Conservation (phyloP, 306 rosid genomes). For the Trifolium subterraneum region DNA sequence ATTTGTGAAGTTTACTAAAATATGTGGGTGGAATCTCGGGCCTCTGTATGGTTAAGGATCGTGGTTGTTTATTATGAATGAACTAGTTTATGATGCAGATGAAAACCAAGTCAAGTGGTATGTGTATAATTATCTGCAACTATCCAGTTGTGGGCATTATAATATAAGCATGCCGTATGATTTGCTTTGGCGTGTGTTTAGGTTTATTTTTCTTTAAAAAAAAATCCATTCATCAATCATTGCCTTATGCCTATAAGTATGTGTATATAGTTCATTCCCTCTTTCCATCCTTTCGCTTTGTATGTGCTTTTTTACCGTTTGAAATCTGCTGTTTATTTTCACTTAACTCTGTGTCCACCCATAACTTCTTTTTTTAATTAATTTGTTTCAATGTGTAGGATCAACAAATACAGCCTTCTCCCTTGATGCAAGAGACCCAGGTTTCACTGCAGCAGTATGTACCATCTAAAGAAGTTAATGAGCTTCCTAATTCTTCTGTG, state of each 20-base stretch:
- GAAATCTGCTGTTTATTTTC: constrained; percentile 23
- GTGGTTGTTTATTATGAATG: constrained; percentile 26
- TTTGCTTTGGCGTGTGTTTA: constrained; percentile 20
- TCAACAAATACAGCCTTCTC: constrained; percentile 41
- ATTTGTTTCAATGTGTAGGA: constrained; percentile 18
- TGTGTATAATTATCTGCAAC: neutral
- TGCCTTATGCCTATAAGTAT: constrained; percentile 6
- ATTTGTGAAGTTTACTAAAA: constrained; percentile 32
- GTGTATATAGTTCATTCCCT: constrained; percentile 30
- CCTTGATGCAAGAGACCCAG: constrained; percentile 55
- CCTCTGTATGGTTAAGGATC: constrained; percentile 37
- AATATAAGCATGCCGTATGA: neutral
- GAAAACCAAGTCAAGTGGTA: constrained; percentile 32
- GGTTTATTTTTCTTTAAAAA: neutral
- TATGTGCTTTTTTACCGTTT: constrained; percentile 19
- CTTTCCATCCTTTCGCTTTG: neutral
- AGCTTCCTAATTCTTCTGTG: constrained; percentile 54
- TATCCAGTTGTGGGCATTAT: constrained; percentile 20
- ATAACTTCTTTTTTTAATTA: constrained; percentile 20
- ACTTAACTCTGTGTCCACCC: constrained; percentile 19
- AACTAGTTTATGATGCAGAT: constrained; percentile 31
- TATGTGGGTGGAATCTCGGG: constrained; percentile 15
- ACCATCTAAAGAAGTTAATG: constrained; percentile 55
- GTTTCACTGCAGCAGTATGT: constrained; percentile 44
- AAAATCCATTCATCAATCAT: constrained; percentile 12